Conservation (phyloP, 208 protist species). For the Trypanosoma conorhini region DNA sequence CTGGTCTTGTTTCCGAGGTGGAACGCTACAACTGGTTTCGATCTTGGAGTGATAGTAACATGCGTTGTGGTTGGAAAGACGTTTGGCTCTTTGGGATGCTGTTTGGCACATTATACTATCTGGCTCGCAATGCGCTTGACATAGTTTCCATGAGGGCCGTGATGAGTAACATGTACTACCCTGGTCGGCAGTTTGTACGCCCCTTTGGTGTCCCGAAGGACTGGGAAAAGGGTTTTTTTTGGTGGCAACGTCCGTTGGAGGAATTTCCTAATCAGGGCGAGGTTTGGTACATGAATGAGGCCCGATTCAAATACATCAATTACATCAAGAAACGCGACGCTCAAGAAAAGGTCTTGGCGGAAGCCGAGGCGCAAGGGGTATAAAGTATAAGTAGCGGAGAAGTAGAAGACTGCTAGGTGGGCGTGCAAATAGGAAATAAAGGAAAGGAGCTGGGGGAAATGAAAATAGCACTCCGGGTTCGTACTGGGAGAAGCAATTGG, state of each 20-base stretch:
- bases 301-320: constrained; percentile 82
- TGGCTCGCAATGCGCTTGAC: constrained; percentile 60
- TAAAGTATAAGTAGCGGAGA: constrained; percentile 6
- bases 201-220: constrained; percentile 79
- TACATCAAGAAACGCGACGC: constrained; percentile 80
- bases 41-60: constrained; percentile 83
- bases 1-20: constrained; percentile 77
- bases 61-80: constrained; percentile 80
- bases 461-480: no score
- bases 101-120: constrained; percentile 53
- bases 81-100: constrained; percentile 71
- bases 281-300: constrained; percentile 79
- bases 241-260: constrained; percentile 88
- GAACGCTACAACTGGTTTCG: constrained; percentile 90
- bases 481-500: neutral
- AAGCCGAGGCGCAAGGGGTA: constrained; percentile 36
- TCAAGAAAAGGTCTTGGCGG: constrained; percentile 51
- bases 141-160: constrained; percentile 65
- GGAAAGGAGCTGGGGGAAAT: no score
- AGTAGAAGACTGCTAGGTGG: neutral
- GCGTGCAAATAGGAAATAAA: no score
- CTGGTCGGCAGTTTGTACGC: constrained; percentile 62
- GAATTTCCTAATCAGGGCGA: constrained; percentile 86
- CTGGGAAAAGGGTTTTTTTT: constrained; percentile 71
- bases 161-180: constrained; percentile 87